Conservation (phyloP, 2,329 filamentous ascomycete species). For the Aspergillus thermomutatus region DNA sequence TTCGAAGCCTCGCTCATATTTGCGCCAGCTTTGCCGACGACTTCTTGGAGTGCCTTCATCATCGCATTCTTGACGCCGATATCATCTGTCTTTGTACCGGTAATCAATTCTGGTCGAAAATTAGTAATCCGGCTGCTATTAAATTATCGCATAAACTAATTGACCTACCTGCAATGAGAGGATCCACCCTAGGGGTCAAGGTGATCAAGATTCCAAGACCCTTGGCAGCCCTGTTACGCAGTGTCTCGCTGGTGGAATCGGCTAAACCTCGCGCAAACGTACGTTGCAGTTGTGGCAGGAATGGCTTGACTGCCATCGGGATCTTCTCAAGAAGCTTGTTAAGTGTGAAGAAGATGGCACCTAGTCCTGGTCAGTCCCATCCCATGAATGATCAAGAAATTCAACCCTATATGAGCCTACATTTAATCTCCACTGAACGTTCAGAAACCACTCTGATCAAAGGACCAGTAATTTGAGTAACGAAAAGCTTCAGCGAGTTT, state of each 20-base stretch:
- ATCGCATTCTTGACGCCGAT: conserved; percentile 88
- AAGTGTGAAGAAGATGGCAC: conserved; percentile 86
- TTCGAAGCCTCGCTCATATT: conserved; percentile 94
- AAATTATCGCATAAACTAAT: not conserved
- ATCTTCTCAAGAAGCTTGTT: conserved; percentile 98
- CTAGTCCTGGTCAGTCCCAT: conserved; percentile 35
- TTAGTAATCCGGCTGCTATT: conserved; percentile 8
- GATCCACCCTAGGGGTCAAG: conserved; percentile 90
- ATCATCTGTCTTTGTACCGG: conserved; percentile 90
- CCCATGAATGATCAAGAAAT: not conserved
- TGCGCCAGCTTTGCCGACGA: conserved; percentile 86
- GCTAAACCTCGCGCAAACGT: conserved; percentile 96
- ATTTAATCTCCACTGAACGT: conserved; percentile 89
- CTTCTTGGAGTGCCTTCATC: conserved; percentile 94
- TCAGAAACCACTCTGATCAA: conserved; percentile 97
- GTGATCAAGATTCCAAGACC: conserved; percentile 94
- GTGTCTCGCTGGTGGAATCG: conserved; percentile 83
- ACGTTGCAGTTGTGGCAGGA: conserved; percentile 91
- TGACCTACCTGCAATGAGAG: conserved; percentile 64
- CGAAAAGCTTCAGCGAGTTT: conserved; percentile 85
- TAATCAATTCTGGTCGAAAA: conserved; percentile 68
- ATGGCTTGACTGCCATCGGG: conserved; percentile 89
- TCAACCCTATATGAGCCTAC: conserved; percentile 24
- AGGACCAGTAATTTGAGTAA: conserved; percentile 95
- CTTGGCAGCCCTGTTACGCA: conserved; percentile 85